Base-by-base conservation (phyloP, 768 basidiomycete species). In the Boletus rubropictus region DNA sequence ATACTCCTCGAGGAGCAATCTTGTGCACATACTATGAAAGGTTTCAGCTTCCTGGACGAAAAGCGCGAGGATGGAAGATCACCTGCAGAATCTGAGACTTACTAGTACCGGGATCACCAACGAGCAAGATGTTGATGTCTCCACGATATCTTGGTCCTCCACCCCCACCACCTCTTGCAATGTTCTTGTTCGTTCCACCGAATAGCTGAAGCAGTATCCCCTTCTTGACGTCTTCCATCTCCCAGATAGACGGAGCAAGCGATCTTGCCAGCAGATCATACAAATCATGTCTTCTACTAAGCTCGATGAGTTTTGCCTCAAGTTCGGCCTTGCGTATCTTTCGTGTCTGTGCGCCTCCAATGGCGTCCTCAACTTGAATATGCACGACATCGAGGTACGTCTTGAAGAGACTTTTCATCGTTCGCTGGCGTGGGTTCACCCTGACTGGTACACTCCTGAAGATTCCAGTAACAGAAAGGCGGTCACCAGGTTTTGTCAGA, bases 211-310 rank as follows among this genome's bases (percentile, higher is more conserved):
- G 71, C 49, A 99, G 64, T 44, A 98, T 96, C 0, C 96, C 96
- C 72, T 98, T 97, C 73, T 99, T 99, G 49, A 98, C 92, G 62
- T 99, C 96, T 21, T 98, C 94, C 89, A 98, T 86, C 65, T 91
- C 89, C 84, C 90, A 98, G 54, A 99, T 96, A 28, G 84, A 88
- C 14, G 96, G 96, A 1, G 94, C 95, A 46, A 99, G 77, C 2
- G 86, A 90, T 15, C 86, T 74, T 7, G 93, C 72, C 5, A 98
- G 75, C 22, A 89, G 70, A 2, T 91, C 89, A 63, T 98, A 98
- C 24, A 98, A 72, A 64, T 96, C 93, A 15, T 81, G 79, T 46
- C 79, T 69, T 52, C 75, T 67, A 57, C 87, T 86, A 25, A 96
- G 76, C 32, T 85, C 80, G 40, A 77, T 70, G 29, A 98, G 68